phyloP scores from a whole-genome alignment of 2,329 filamentous ascomycete species.

The Colletotrichum filicis region DNA sequence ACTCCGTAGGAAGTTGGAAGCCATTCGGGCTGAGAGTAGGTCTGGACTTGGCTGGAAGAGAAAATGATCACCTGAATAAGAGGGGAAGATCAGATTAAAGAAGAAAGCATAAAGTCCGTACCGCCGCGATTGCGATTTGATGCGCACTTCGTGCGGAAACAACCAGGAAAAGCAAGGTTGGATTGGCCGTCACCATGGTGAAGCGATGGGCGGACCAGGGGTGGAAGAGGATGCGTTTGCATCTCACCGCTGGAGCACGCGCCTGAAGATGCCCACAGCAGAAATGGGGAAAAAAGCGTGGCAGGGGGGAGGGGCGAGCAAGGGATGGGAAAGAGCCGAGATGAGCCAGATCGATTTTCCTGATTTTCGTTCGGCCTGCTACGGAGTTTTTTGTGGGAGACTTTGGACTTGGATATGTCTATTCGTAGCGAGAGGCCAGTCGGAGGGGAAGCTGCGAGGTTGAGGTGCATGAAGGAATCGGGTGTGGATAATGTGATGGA shows the following conservation, averaged over 20 bases:
- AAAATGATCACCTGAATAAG: background rate
- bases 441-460: background rate
- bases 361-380: conserved; percentile 4
- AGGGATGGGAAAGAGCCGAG: conserved; percentile 28
- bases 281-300: background rate
- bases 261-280: background rate
- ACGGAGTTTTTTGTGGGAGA: too few species aligned
- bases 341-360: conserved; percentile 27
- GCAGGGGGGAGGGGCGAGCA: conserved; percentile 9
- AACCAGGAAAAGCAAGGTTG: conserved; percentile 16
- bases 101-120: conserved; percentile 14
- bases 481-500: background rate
- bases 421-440: background rate
- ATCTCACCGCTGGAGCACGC: conserved; percentile 28
- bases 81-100: background rate
- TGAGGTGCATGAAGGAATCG: background rate
- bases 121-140: background rate
- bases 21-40: background rate
- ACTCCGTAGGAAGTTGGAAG: too few species aligned
- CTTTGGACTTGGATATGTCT: background rate
- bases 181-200: conserved; percentile 19
- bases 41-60: background rate
- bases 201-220: background rate
- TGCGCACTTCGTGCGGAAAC: background rate
- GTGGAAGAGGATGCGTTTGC: background rate